phyloP scores from a whole-genome alignment of 768 basidiomycete genomes.

The Naganishia kalamii region DNA sequence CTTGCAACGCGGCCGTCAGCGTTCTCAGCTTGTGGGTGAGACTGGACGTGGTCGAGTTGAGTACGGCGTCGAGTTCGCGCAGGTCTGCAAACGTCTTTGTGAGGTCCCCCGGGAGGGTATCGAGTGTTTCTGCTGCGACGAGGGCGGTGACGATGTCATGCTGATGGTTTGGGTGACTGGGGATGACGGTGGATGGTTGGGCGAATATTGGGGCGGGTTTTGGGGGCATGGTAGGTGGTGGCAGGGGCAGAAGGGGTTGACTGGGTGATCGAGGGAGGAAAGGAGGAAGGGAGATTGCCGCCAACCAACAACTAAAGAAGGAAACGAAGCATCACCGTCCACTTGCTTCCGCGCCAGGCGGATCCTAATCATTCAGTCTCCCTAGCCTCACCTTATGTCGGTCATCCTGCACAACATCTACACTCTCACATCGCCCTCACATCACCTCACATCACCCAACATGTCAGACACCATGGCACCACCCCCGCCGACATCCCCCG shows the following conservation, averaged over 20 bases:
- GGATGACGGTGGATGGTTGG: constrained; percentile 13
- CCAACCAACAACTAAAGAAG: no score
- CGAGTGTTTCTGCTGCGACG: constrained; percentile 64
- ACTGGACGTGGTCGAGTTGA: constrained; percentile 44
- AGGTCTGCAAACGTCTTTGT: constrained; percentile 92
- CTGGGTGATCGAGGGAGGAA: no score
- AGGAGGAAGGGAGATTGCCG: no score
- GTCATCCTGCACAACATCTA: no score
- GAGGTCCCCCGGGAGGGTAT: constrained; percentile 86
- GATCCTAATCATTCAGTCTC: no score
- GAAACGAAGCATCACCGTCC: no score
- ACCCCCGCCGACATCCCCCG: constrained; percentile 56
- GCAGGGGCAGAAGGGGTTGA: no score
- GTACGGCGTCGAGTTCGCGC: constrained; percentile 95
- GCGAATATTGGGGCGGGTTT: constrained; percentile 19
- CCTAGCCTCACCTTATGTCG: no score
- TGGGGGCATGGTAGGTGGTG: constrained; percentile 10
- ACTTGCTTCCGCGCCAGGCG: no score
- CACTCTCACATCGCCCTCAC: background rate
- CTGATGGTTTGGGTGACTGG: constrained; percentile 25
- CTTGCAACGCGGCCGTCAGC: background rate
- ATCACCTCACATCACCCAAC: background rate
- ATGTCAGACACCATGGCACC: background rate
- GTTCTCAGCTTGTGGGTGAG: constrained; percentile 1
- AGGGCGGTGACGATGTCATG: constrained; percentile 41